A percentile compares a stretch with the other conserved stretches of the same genome.
Conservation (phyloP, 768 basidiomycete species). For the Calocybe cyanea region DNA sequence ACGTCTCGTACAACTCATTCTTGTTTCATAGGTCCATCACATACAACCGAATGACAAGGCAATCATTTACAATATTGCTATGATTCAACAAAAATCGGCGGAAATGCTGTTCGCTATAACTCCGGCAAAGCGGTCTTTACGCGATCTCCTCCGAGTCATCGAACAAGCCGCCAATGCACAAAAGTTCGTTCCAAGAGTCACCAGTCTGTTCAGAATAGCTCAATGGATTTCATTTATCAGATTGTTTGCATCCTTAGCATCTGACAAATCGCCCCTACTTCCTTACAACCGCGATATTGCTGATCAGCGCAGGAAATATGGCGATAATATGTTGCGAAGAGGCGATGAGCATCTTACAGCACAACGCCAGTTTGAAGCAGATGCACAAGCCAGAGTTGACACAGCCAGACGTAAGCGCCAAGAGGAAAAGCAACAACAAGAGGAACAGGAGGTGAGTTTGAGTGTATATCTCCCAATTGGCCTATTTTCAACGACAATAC, state of each 20-base stretch:
- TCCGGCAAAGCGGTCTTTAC: conserved; percentile 72
- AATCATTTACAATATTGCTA: conserved; percentile 91
- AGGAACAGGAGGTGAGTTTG: conserved; percentile 58
- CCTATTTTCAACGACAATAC: conserved; percentile 6
- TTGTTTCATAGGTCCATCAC: conserved; percentile 66
- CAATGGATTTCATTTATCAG: conserved; percentile 33
- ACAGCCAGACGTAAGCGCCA: conserved; percentile 73
- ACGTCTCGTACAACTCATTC: conserved; percentile 1
- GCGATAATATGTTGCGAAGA: conserved; percentile 78
- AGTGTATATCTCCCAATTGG: background rate
- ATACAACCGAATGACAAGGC: conserved; percentile 87
- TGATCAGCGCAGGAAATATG: conserved; percentile 86
- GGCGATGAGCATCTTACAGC: conserved; percentile 74
- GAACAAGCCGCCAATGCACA: conserved; percentile 83
- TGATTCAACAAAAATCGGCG: conserved; percentile 96
- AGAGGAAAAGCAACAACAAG: conserved; percentile 69
- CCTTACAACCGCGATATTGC: conserved; percentile 88
- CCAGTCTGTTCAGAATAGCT: background rate
- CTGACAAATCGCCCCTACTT: conserved; percentile 61
- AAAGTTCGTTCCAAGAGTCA: conserved; percentile 46
- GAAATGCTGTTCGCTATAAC: conserved; percentile 80
- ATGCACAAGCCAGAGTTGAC: conserved; percentile 69
- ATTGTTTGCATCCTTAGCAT: conserved; percentile 79
- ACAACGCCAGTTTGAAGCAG: conserved; percentile 70
- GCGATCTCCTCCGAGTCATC: conserved; percentile 75